Percentiles rank a stretch among this genome's conserved stretches.
These are phyloP conservation scores for Monilinia aucupariae DNA, from an alignment of 2,329 filamentous ascomycete genomes.

Conservation along the genomic window DNA sequence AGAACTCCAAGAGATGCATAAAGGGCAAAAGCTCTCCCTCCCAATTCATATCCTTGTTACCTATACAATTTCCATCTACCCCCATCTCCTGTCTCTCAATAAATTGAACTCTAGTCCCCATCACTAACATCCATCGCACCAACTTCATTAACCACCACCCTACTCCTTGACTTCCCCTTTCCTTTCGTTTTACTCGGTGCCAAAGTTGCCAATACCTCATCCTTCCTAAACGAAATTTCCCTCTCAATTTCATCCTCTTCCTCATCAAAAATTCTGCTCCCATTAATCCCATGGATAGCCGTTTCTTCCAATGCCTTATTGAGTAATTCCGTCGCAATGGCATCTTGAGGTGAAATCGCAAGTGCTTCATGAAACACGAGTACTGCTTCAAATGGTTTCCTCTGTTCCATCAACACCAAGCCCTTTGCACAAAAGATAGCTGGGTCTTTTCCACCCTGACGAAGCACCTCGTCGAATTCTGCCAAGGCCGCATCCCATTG, in stretches of 20 bases:
- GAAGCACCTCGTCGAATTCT: slow-evolving; percentile 81
- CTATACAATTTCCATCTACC: neutral
- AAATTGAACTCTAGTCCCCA: slow-evolving; percentile 39
- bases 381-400: slow-evolving; percentile 69
- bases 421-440: slow-evolving; percentile 78
- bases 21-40: neutral
- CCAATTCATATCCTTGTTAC: neutral
- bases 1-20: neutral
- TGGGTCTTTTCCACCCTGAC: slow-evolving; percentile 74
- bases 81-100: no score
- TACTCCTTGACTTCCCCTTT: slow-evolving; percentile 39
- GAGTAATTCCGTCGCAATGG: slow-evolving; percentile 72
- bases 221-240: slow-evolving; percentile 45
- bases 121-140: slow-evolving; percentile 54
- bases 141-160: slow-evolving; percentile 35
- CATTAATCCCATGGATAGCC: slow-evolving; percentile 35
- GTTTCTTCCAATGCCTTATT: slow-evolving; percentile 65
- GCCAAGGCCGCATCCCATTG: slow-evolving; percentile 65
- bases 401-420: slow-evolving; percentile 74
- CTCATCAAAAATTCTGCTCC: slow-evolving; percentile 31
- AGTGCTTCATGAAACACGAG: slow-evolving; percentile 79
- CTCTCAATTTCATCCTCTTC: slow-evolving; percentile 52
- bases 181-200: slow-evolving; percentile 40
- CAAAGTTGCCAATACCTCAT: slow-evolving; percentile 41
- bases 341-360: slow-evolving; percentile 71